A percentile compares a stretch with the other conserved stretches of the same genome.
phyloP scores from a whole-genome alignment of 179 eudicot species.

The Silene coronaria region DNA sequence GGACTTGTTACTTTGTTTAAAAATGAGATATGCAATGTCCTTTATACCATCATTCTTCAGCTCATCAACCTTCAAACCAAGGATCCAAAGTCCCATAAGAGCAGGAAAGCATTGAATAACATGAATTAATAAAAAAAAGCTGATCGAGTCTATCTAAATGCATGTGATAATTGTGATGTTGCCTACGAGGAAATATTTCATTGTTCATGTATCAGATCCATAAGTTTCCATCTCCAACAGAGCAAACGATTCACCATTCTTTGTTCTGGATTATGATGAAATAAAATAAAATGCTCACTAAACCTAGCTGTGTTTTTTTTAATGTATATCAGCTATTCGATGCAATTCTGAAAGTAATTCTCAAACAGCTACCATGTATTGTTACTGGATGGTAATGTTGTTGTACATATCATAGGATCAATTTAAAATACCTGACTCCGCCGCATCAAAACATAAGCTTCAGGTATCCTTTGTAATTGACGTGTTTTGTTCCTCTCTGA shows the following conservation, averaged over 20 bases:
- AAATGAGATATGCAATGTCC: conserved; percentile 45
- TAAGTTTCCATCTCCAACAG: neutral
- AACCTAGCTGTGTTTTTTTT: neutral
- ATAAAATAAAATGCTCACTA: too few relatives aligned
- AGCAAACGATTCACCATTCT: neutral
- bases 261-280: neutral
- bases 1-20: conserved; percentile 26
- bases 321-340: neutral
- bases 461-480: conserved; percentile 19
- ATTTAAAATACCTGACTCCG: conserved; percentile 39
- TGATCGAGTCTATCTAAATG: neutral
- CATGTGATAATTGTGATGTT: neutral
- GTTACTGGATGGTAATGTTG: neutral
- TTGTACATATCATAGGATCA: neutral
- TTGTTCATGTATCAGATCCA: neutral
- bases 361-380: neutral
- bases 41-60: conserved; percentile 30
- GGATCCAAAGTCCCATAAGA: neutral
- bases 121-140: neutral
- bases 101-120: neutral
- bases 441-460: conserved; percentile 18
- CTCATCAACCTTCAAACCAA: conserved; percentile 37
- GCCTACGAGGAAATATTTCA: conserved; percentile 2
- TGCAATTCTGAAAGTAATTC: neutral
- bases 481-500: conserved; percentile 43